phyloP scores from a whole-genome alignment of 148 eudicot genomes.

The Pharnaceum exiguum region DNA sequence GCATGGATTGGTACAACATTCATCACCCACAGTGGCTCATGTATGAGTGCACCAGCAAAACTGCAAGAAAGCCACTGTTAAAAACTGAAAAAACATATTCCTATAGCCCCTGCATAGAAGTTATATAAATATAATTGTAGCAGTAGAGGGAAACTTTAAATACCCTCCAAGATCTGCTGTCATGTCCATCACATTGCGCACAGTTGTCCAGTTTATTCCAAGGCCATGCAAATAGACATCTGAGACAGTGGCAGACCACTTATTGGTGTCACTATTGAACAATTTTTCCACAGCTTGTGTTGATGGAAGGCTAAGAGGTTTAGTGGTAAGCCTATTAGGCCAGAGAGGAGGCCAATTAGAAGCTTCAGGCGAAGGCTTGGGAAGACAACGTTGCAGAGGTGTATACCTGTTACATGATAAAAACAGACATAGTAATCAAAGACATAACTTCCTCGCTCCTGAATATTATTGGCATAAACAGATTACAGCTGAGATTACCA shows the following conservation, averaged over 20 bases:
- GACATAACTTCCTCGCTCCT: background rate
- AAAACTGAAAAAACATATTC: background rate
- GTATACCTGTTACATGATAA: constrained; percentile 50
- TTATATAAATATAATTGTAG: background rate
- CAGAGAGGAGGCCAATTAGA: constrained; percentile 71
- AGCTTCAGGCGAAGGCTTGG: constrained; percentile 42
- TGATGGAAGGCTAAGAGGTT: constrained; percentile 52
- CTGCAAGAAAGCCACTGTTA: constrained; percentile 29
- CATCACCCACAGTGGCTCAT: constrained; percentile 87
- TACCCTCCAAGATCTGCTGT: constrained; percentile 95
- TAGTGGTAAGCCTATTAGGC: constrained; percentile 74
- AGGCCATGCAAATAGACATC: constrained; percentile 60
- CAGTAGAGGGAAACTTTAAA: background rate
- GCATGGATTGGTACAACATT: constrained; percentile 78
- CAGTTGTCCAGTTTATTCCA: constrained; percentile 61
- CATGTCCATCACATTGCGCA: constrained; percentile 97
- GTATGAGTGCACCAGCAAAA: constrained; percentile 75
- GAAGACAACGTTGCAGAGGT: constrained; percentile 71
- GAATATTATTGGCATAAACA: background rate
- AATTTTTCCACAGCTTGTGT: constrained; percentile 42
- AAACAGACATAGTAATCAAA: background rate
- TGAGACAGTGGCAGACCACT: constrained; percentile 67
- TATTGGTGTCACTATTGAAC: constrained; percentile 55
- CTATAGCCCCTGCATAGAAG: too few relatives aligned
- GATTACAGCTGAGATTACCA: constrained; percentile 42